Base-by-base conservation (phyloP, 1,139 yeast species). In the Trichomonascaceae sp. region DNA sequence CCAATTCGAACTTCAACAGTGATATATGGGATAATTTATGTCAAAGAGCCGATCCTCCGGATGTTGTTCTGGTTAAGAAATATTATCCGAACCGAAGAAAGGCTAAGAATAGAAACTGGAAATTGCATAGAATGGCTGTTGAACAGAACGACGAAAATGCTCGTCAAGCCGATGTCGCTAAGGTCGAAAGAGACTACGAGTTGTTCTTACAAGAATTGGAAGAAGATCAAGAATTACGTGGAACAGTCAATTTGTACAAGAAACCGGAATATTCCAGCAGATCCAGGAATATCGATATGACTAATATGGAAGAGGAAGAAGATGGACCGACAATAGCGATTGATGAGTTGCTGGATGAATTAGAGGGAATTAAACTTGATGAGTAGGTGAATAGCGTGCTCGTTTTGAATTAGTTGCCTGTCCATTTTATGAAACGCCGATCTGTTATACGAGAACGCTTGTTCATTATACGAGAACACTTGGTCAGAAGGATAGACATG, bases 71-170 rank as follows among this genome's bases (percentile, higher is more conserved):
- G 55, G 96, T 93, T 57, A 93, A 91, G 91, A 93, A 93, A 70
- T 81, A 83, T 70, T 93, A 90, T 75, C 79, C 85, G 53, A 84
- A 95, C 77, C 85, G 86, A 74, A 78, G 84, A 52, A 82, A 81
- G 75, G 86, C 85, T 74, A 86, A 85, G 81, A 82, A 84, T 77
- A 85, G 96, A 77, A 80, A 79, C 72, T 93, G 98, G 98, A 91
- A 87, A 75, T 83, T 93, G 74, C 89, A 88, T 85, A 87, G 98
- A 79, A 90, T 93, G 97, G 98, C 98, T 48, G 86, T 79, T 70
- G 98, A 93, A 74, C 96, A 91, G 72, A 82, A 82, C 63, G 96
- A 95, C 62, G 51, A 89, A 84, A 64, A 83, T 89, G 85, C 82
- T 64, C 91, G 91, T 57, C 85, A 82, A 74, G 93, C 86, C 71